Evolutionary conservation across 345 rosid genomes (phyloP).

Genomic region (Tarenaya hassleriana): DNA sequence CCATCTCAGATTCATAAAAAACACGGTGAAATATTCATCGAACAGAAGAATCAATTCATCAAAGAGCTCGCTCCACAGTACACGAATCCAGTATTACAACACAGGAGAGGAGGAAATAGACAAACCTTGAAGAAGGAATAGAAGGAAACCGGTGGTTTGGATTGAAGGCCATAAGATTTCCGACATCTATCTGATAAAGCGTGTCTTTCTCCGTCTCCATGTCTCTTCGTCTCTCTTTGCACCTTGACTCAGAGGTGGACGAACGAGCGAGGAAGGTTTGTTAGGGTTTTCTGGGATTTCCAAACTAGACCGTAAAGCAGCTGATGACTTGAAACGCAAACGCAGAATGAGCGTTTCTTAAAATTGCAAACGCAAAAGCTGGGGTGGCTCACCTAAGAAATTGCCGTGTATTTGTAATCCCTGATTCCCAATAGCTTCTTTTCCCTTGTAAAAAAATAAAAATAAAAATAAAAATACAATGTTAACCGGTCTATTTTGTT

Average conservation of each 20-base stretch:
- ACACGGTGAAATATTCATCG: background rate
- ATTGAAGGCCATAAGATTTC: constrained; percentile 66
- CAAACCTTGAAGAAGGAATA: constrained; percentile 54
- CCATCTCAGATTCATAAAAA: constrained; percentile 8
- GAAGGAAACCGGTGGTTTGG: constrained; percentile 42
- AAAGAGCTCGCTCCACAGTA: constrained; percentile 2
- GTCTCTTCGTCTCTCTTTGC: constrained; percentile 21
- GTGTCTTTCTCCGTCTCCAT: constrained; percentile 38
- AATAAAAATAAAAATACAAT: too few species aligned
- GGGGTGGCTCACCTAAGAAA: too few species aligned
- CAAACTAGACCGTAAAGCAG: too few species aligned
- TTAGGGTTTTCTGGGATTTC: constrained; percentile 33
- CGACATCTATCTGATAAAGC: constrained; percentile 49
- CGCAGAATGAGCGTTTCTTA: too few species aligned
- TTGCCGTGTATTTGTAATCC: too few species aligned
- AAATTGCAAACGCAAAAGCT: too few species aligned
- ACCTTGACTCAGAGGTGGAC: background rate
- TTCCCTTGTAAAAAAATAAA: too few species aligned
- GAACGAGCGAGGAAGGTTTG: background rate
- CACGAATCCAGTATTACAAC: background rate
- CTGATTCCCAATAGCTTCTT: too few species aligned
- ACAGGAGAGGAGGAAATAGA: constrained; percentile 1
- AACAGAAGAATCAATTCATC: constrained; percentile 5
- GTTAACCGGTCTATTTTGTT: too few species aligned
- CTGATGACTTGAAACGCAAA: too few species aligned